Percentiles rank a stretch among this genome's conserved stretches.
Evolutionary conservation across 495 filamentous ascomycete genomes (phyloP).

Genomic region (Immersiella caudata): DNA sequence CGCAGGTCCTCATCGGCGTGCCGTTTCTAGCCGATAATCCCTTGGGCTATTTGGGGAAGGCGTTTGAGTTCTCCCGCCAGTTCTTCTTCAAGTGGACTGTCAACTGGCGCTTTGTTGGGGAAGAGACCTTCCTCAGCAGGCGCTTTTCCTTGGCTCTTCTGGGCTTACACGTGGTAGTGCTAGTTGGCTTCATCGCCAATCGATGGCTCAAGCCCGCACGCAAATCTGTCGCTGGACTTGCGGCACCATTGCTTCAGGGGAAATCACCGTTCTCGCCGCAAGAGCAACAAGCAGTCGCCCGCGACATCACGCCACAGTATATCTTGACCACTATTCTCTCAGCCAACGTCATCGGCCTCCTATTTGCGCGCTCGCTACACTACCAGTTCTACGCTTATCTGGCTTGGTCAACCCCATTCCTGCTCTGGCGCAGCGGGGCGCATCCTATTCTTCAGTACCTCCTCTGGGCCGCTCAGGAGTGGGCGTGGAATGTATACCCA

Average conservation of each 20-base stretch:
- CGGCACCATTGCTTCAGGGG: conserved; percentile 55
- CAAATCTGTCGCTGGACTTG: conserved; percentile 48
- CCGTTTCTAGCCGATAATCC: conserved; percentile 74
- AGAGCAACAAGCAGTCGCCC: conserved; percentile 57
- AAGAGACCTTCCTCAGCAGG: conserved; percentile 77
- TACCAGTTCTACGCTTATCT: conserved; percentile 98
- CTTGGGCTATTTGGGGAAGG: conserved; percentile 71
- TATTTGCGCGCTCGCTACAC: conserved; percentile 89
- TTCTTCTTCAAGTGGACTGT: conserved; percentile 99
- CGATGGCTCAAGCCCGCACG: conserved; percentile 54
- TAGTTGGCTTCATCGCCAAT: conserved; percentile 61
- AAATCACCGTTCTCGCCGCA: conserved; percentile 55
- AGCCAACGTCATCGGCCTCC: conserved; percentile 79
- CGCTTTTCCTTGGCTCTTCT: conserved; percentile 71
- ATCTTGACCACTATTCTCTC: conserved; percentile 78
- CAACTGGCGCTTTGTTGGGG: conserved; percentile 92
- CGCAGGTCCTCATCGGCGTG: conserved; percentile 74
- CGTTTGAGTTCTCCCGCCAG: conserved; percentile 85
- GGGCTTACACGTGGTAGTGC: conserved; percentile 64
- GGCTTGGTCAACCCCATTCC: conserved; percentile 87
- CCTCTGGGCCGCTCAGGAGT: conserved; percentile 85
- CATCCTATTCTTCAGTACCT: conserved; percentile 71
- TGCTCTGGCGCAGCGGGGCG: conserved; percentile 80
- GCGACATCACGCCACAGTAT: conserved; percentile 69
- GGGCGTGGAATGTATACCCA: conserved; percentile 97